Evolutionary conservation across 2,329 filamentous ascomycete species (phyloP).

Genomic region (Diplodia corticola): DNA sequence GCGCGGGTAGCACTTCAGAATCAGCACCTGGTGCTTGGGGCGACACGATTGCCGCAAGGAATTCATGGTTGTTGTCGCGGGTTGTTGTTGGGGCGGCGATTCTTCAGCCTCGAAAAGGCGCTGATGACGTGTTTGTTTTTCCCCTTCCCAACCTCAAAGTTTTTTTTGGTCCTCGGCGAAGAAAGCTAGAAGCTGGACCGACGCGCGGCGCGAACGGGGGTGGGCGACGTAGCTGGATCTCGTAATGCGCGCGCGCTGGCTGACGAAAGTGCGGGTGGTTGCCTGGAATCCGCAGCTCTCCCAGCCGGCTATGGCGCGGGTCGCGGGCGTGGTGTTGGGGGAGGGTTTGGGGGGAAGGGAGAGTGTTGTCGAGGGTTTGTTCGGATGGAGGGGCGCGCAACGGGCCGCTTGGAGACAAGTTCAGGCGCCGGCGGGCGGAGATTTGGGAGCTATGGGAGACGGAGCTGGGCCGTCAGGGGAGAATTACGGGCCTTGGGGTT

Average conservation of each 20-base stretch:
- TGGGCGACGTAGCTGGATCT: background rate
- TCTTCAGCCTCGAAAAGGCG: background rate
- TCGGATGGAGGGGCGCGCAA: conserved; percentile 12
- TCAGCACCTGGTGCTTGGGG: conserved; percentile 94
- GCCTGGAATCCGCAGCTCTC: background rate
- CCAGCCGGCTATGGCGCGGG: background rate
- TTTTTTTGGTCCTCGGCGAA: background rate
- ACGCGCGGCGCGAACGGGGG: background rate
- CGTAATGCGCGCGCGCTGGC: background rate
- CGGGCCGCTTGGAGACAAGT: background rate
- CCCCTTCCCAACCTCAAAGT: background rate
- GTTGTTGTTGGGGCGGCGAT: background rate
- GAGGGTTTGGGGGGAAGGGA: background rate
- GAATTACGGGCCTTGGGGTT: conserved; percentile 17
- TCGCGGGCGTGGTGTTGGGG: background rate
- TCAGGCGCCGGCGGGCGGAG: conserved; percentile 5
- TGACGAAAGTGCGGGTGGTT: background rate
- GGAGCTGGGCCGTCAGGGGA: conserved; percentile 17
- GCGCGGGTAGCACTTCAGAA: conserved; percentile 94
- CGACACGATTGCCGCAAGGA: conserved; percentile 65
- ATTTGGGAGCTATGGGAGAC: conserved; percentile 14
- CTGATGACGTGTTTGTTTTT: background rate
- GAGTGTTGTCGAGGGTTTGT: background rate
- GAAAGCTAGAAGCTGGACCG: background rate
- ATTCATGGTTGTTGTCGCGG: conserved; percentile 46